Evolutionary conservation across 768 basidiomycete genomes (phyloP), one percentile per base, ranked within the genome.

Genomic region (Termitomyces sp.): DNA sequence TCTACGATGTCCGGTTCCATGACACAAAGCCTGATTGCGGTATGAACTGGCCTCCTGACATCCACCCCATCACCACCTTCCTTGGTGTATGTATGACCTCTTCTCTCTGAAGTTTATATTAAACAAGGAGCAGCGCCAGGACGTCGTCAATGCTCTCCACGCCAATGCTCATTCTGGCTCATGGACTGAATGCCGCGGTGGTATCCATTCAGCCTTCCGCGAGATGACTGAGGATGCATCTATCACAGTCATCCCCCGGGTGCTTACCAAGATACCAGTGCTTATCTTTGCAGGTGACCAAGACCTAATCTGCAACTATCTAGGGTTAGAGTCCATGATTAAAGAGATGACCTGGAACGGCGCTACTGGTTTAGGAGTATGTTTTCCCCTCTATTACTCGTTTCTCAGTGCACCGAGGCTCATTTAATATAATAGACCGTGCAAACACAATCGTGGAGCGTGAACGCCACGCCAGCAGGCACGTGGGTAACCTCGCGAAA

Each of bases 41-140:
- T 3, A 91, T 96, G 93, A 96, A 94, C 72, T 99, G 95, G 96
- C 96, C 95, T 7, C 86, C 87, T 35, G 92, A 94, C 65, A 84
- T 98, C 49, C 70, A 78, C 3, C 81, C 85, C 48, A 75, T 98
- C 9, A 88, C 86, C 18, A 72, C 75, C 1, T 96, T 94, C 67
- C 82, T 99, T 5, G 84, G 83, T 28, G 96, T 97, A 68, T 53
- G 91, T 76, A 51, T 45, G n/a, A 57, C 36, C 36, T 16, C 36
- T 45, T 18, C 20, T 14, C 1, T 57, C 35, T 32, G 26, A 32
- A n/a, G 46, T 36, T 48, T 52, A 52, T 52, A 46, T 60, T 58
- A 48, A 59, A 50, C n/a, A 10, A 36, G 36, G 45, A 58, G 20
- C 64, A 98, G 94, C 85, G 90, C 20, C 64, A 72, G 6, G 92